phyloP scores from a whole-genome alignment of 129 eudicot species.

The Lactuca sativa region DNA sequence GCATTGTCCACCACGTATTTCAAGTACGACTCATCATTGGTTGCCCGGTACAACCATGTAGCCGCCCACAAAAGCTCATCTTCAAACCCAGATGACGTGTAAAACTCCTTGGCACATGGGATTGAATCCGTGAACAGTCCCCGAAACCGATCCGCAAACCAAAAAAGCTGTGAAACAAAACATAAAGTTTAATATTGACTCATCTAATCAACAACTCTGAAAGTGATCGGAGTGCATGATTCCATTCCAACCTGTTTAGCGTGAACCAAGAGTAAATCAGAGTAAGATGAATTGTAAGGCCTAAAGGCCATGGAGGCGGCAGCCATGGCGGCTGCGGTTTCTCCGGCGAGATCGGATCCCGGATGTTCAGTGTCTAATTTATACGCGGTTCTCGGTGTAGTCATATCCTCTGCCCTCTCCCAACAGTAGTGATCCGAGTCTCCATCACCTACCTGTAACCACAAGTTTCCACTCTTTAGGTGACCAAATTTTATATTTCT shows the following conservation, averaged over 20 bases:
- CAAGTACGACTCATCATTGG: conserved; percentile 65
- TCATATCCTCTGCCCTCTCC: conserved; percentile 93
- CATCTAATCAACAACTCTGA: not conserved
- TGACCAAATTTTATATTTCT: conserved; percentile 17
- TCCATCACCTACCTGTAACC: conserved; percentile 80
- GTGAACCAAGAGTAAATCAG: conserved; percentile 59
- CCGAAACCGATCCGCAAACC: conserved; percentile 83
- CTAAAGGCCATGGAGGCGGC: conserved; percentile 72
- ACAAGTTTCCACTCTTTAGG: conserved; percentile 22
- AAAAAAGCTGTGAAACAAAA: conserved; percentile 61
- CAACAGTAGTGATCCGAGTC: conserved; percentile 88
- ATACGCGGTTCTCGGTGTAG: conserved; percentile 73
- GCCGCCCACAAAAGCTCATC: conserved; percentile 95
- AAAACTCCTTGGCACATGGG: conserved; percentile 52
- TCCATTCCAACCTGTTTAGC: conserved; percentile 59
- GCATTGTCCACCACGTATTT: conserved; percentile 65
- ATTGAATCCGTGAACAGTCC: conserved; percentile 70
- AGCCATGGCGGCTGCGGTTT: conserved; percentile 93
- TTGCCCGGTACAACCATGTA: conserved; percentile 77
- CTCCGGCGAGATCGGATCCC: conserved; percentile 93
- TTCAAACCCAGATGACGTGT: conserved; percentile 62
- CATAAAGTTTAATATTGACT: conserved; percentile 7
- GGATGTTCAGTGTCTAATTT: conserved; percentile 66
- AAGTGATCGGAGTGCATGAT: not conserved
- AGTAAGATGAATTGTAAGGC: conserved; percentile 76